A percentile compares a stretch with the other conserved stretches of the same genome.
These are phyloP conservation scores for Yarrowia divulgata DNA, from an alignment of 805 yeast species.

Conservation along the genomic window DNA sequence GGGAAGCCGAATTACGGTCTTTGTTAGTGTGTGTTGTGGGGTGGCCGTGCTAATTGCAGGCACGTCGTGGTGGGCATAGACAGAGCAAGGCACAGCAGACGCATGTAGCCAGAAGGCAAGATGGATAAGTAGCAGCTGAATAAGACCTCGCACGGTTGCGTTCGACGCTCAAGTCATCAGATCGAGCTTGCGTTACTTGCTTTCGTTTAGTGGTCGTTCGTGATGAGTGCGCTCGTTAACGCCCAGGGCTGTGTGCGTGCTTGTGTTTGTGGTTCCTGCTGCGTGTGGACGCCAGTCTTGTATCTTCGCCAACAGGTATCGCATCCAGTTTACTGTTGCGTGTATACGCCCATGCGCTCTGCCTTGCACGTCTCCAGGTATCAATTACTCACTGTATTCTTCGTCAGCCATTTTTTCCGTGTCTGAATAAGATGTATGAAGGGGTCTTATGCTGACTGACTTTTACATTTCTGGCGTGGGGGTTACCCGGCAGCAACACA, in stretches of 20 bases:
- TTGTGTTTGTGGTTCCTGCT: neutral
- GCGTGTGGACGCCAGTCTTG: neutral
- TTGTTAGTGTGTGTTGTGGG: conserved; percentile 7
- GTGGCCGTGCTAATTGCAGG: neutral
- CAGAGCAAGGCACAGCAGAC: neutral
- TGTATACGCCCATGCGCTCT: neutral
- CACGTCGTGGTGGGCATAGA: neutral
- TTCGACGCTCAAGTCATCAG: too few species aligned
- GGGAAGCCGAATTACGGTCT: conserved; percentile 40
- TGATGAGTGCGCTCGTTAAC: too few species aligned
- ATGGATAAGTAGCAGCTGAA: too few species aligned
- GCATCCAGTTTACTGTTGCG: neutral
- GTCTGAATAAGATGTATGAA: conserved; percentile 12
- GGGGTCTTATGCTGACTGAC: neutral
- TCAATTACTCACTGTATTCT: conserved; percentile 41
- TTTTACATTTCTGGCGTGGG: conserved; percentile 3
- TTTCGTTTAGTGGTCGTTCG: too few species aligned
- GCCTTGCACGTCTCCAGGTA: neutral
- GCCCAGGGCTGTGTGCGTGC: neutral
- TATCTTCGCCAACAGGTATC: neutral
- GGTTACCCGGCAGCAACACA: conserved; percentile 18
- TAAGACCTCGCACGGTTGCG: too few species aligned
- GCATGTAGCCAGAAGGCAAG: too few species aligned
- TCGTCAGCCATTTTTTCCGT: conserved; percentile 42
- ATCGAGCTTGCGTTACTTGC: too few species aligned